Evolutionary conservation across 2,329 filamentous ascomycete genomes (phyloP).

Genomic region (Fusarium sterilihyphosum): DNA sequence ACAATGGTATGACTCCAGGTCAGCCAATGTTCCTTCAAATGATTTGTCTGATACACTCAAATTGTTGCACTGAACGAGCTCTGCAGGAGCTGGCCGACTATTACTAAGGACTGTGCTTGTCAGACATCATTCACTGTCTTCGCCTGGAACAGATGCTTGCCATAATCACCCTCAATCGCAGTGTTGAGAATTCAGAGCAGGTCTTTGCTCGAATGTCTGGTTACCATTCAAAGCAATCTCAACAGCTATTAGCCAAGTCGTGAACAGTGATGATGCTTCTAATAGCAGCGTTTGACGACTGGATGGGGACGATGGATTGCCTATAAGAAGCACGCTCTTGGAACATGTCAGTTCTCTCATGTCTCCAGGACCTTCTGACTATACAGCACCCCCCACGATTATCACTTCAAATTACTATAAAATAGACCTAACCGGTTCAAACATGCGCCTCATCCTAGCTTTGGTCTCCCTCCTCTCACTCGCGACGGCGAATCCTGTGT

Average conservation of each 20-base stretch:
- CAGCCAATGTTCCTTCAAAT: not conserved
- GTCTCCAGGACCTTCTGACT: not conserved
- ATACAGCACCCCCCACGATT: not conserved
- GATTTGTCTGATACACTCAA: not conserved
- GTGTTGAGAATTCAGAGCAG: not conserved
- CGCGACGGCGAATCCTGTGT: not conserved
- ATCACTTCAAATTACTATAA: not conserved
- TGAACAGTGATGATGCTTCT: not conserved
- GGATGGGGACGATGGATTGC: not conserved
- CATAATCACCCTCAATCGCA: fast-evolving
- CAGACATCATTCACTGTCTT: no score
- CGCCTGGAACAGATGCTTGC: fast-evolving
- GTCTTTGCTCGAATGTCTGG: not conserved
- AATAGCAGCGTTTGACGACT: not conserved
- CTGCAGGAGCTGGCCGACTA: fast-evolving
- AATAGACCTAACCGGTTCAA: no score
- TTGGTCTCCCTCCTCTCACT: not conserved
- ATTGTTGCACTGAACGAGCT: no score
- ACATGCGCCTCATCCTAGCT: not conserved
- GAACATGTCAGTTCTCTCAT: not conserved
- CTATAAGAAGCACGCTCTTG: not conserved
- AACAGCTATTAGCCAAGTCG: not conserved
- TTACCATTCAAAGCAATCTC: not conserved
- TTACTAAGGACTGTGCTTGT: no score
- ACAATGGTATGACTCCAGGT: not conserved